Conservation (phyloP, 495 filamentous ascomycete genomes). For the Penicillium paradoxum region DNA sequence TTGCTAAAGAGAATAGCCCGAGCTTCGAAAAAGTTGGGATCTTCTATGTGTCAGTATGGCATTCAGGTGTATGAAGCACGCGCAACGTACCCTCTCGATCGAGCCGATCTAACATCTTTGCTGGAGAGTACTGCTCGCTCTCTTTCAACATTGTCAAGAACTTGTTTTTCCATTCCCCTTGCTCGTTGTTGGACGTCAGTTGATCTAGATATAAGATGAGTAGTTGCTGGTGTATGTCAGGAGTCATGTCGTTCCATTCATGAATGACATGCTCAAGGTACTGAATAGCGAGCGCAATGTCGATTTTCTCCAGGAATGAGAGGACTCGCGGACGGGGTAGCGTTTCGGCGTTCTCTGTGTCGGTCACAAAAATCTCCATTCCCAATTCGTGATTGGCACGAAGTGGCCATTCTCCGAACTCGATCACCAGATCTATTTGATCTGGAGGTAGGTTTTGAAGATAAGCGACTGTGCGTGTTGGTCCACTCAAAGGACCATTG, state of each 20-base stretch:
- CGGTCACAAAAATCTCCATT: conserved; percentile 92
- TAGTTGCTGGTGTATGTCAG: conserved; percentile 81
- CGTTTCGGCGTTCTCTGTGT: conserved; percentile 92
- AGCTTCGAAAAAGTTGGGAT: conserved; percentile 82
- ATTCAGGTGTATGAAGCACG: neutral
- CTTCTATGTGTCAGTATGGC: conserved; percentile 34
- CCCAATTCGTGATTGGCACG: conserved; percentile 65
- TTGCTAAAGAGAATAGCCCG: conserved; percentile 89
- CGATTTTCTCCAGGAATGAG: conserved; percentile 63
- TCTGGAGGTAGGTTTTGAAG: conserved; percentile 82
- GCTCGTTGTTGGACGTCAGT: conserved; percentile 46
- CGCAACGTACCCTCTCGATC: conserved; percentile 65
- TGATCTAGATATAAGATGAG: conserved; percentile 67
- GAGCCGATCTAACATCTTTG: conserved; percentile 67
- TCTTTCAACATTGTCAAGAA: conserved; percentile 70
- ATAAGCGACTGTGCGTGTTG: conserved; percentile 81
- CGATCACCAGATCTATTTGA: conserved; percentile 84
- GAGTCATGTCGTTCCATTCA: conserved; percentile 78
- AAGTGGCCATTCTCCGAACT: conserved; percentile 87
- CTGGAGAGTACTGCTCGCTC: conserved; percentile 74
- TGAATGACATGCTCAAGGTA: conserved; percentile 91
- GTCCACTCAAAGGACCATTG: conserved; percentile 51
- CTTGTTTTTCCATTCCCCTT: conserved; percentile 54
- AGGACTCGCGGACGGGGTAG: conserved; percentile 73
- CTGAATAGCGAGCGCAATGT: conserved; percentile 62